Evolutionary conservation across 306 rosid genomes (phyloP).

Genomic region (Rubus idaeus): DNA sequence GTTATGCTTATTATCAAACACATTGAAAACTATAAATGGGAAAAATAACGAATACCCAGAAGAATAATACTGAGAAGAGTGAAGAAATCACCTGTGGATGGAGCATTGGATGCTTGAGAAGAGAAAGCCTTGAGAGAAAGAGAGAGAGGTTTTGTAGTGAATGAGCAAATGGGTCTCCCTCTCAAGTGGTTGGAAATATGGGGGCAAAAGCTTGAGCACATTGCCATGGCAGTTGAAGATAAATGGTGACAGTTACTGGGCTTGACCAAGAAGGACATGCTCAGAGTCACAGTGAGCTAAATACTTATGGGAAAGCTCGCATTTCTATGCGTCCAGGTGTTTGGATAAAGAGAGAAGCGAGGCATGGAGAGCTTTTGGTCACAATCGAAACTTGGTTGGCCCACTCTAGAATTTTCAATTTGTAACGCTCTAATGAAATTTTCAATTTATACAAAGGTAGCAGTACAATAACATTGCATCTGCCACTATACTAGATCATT

Average conservation of each 20-base stretch:
- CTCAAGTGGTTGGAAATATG: slow-evolving; percentile 42
- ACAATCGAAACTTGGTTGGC: not conserved
- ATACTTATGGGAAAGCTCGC: slow-evolving; percentile 25
- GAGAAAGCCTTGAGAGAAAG: slow-evolving; percentile 44
- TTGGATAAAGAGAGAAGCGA: slow-evolving; percentile 29
- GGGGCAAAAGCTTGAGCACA: slow-evolving; percentile 60
- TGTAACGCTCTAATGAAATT: too few species aligned
- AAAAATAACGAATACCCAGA: not conserved
- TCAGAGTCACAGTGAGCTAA: not conserved
- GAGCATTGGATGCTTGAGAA: slow-evolving; percentile 43
- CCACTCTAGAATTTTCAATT: too few species aligned
- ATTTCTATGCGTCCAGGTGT: slow-evolving; percentile 26
- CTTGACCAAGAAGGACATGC: slow-evolving; percentile 36
- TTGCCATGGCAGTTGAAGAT: slow-evolving; percentile 54
- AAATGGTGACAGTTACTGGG: slow-evolving; percentile 28
- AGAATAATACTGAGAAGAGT: not conserved
- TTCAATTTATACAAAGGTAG: too few species aligned
- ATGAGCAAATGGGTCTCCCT: slow-evolving; percentile 27
- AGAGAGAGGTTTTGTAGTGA: slow-evolving; percentile 28
- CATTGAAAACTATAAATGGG: not conserved
- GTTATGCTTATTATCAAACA: not conserved
- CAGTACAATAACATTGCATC: too few species aligned
- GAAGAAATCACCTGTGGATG: slow-evolving; percentile 34
- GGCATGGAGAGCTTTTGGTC: slow-evolving; percentile 7
- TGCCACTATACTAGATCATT: too few species aligned